Conservation (phyloP, 352 stramenopile species). For the Phytophthora niederhauseri region DNA sequence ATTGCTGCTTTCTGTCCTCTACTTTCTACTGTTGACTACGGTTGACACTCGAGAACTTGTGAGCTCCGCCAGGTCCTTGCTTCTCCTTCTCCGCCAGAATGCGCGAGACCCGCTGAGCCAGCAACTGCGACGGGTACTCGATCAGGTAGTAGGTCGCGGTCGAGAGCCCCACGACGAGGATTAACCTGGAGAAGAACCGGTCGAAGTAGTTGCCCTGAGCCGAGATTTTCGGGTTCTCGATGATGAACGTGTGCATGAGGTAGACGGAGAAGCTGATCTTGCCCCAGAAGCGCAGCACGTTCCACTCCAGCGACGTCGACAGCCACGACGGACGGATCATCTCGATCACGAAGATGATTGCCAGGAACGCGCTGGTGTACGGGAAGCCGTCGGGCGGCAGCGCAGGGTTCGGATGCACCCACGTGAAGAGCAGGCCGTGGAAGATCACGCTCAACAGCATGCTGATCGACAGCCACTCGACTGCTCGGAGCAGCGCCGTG, state of each 20-base stretch:
- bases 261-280: slow-evolving; percentile 40
- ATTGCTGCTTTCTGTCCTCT: background rate
- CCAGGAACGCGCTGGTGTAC: slow-evolving; percentile 28
- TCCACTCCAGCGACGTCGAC: slow-evolving; percentile 30
- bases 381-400: slow-evolving; percentile 24
- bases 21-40: slow-evolving; percentile 2
- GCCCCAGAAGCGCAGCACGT: slow-evolving; percentile 28
- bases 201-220: slow-evolving; percentile 35
- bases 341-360: slow-evolving; percentile 30
- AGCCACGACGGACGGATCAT: slow-evolving; percentile 31
- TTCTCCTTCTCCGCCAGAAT: slow-evolving; percentile 20
- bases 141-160: slow-evolving; percentile 46
- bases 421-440: slow-evolving; percentile 29
- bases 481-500: slow-evolving; percentile 16
- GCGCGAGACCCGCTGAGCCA: slow-evolving; percentile 33
- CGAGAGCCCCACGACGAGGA: slow-evolving; percentile 32
- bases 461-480: slow-evolving; percentile 27
- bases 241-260: slow-evolving; percentile 31
- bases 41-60: slow-evolving; percentile 10
- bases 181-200: slow-evolving; percentile 39
- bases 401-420: slow-evolving; percentile 28
- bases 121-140: slow-evolving; percentile 50
- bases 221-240: slow-evolving; percentile 22
- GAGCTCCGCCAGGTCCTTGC: background rate
- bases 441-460: slow-evolving; percentile 41